Conservation (phyloP, 257 asterid genomes). For the Nicotiana paniculata region DNA sequence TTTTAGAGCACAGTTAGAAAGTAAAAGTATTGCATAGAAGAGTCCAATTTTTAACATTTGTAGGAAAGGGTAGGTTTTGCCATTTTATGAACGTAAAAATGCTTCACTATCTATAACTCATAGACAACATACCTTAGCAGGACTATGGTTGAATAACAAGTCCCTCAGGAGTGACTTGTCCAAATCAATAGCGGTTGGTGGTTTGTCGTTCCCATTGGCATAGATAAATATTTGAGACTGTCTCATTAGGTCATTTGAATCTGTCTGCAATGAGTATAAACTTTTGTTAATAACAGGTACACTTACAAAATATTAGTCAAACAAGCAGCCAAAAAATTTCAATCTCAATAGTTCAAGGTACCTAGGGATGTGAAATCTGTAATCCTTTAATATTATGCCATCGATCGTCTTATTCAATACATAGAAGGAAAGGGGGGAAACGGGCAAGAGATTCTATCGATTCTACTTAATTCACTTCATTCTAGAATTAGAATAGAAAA, state of each 20-base stretch:
- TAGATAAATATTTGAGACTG: conserved; percentile 74
- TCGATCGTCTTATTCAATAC: neutral
- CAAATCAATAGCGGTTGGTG: conserved; percentile 90
- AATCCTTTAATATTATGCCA: neutral
- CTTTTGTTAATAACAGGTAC: neutral
- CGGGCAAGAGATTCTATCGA: neutral
- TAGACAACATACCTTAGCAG: conserved; percentile 60
- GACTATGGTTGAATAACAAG: conserved; percentile 86
- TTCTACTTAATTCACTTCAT: neutral
- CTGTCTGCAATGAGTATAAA: conserved; percentile 47
- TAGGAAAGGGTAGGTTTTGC: neutral
- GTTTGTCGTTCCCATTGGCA: conserved; percentile 71
- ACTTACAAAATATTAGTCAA: neutral
- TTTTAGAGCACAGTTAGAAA: neutral
- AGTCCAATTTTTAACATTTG: neutral
- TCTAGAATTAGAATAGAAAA: neutral
- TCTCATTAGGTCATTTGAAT: conserved; percentile 74
- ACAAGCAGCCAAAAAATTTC: neutral
- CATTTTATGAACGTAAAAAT: neutral
- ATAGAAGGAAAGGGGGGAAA: neutral
- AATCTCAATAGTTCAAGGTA: neutral
- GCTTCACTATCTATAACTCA: neutral
- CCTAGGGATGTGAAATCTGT: neutral
- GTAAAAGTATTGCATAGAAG: neutral
- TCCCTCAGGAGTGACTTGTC: conserved; percentile 75